Evolutionary conservation across 2,329 filamentous ascomycete species (phyloP).

Genomic region (Venturiaceae sp.): DNA sequence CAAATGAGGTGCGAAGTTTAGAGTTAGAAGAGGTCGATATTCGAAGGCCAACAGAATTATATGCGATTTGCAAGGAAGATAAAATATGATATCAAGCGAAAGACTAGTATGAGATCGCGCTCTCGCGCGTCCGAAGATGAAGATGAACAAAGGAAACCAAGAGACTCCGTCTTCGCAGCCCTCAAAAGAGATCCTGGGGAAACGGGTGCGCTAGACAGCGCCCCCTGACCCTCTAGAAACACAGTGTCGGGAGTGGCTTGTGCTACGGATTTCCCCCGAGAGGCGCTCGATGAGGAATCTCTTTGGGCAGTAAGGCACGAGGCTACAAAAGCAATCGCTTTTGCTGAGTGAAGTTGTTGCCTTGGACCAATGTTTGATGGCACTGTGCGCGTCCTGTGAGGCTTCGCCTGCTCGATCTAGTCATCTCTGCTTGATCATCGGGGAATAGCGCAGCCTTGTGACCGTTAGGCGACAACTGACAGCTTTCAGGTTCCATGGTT

Average conservation of each 20-base stretch:
- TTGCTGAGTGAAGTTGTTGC: neutral
- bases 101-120: no score
- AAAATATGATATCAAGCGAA: no score
- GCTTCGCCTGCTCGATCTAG: neutral
- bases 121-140: neutral
- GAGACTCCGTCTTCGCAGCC: neutral
- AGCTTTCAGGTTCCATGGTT: neutral
- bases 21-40: no score
- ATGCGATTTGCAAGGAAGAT: no score
- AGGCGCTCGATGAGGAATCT: neutral
- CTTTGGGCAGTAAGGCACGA: neutral
- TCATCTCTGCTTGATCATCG: neutral
- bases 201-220: neutral
- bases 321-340: neutral
- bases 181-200: neutral
- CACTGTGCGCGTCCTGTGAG: neutral
- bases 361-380: neutral
- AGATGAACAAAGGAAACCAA: neutral
- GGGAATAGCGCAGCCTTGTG: neutral
- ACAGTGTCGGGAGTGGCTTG: neutral
- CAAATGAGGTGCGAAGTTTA: no score
- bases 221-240: neutral
- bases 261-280: neutral
- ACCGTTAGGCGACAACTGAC: neutral
- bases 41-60: no score